Conservation (phyloP, 2,329 filamentous ascomycete genomes). For the Leptographium wingfieldii region DNA sequence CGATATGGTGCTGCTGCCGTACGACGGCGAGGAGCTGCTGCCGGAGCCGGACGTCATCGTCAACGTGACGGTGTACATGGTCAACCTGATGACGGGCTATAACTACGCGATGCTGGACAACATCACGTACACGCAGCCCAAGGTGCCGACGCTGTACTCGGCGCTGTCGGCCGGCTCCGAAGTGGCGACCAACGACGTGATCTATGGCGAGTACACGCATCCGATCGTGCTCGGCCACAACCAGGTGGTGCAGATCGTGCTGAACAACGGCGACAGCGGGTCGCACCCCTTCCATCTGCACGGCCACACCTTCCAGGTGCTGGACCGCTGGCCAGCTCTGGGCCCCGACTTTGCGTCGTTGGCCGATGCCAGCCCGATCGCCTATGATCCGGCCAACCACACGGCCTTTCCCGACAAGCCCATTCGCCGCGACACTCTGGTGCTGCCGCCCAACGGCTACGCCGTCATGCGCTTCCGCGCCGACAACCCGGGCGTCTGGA, state of each 20-base stretch:
- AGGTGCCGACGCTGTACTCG: conserved; percentile 71
- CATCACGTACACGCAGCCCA: conserved; percentile 60
- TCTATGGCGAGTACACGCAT: conserved; percentile 57
- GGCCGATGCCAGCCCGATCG: conserved; percentile 24
- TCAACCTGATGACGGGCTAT: conserved; percentile 37
- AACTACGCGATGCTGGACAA: conserved; percentile 60
- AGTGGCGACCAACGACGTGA: conserved; percentile 39
- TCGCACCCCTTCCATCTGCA: conserved; percentile 71
- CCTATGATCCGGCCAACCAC: conserved; percentile 12
- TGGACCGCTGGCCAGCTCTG: conserved; percentile 45
- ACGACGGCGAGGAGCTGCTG: conserved; percentile 49
- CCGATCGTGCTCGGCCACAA: conserved; percentile 55
- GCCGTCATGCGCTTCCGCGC: conserved; percentile 56
- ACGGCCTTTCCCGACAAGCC: conserved; percentile 38
- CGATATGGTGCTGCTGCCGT: conserved; percentile 58
- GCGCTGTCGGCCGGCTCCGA: conserved; percentile 46
- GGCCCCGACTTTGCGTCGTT: conserved; percentile 43
- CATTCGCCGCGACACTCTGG: conserved; percentile 56
- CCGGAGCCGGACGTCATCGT: conserved; percentile 50
- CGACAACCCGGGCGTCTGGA: conserved; percentile 47
- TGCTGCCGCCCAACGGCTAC: conserved; percentile 52
- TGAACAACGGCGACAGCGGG: conserved; percentile 64
- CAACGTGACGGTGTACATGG: conserved; percentile 51
- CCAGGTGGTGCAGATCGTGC: conserved; percentile 57
- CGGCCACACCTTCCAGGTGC: conserved; percentile 54